Evolutionary conservation across 2,329 filamentous ascomycete genomes (phyloP).

Genomic region (Neonectria sp.): DNA sequence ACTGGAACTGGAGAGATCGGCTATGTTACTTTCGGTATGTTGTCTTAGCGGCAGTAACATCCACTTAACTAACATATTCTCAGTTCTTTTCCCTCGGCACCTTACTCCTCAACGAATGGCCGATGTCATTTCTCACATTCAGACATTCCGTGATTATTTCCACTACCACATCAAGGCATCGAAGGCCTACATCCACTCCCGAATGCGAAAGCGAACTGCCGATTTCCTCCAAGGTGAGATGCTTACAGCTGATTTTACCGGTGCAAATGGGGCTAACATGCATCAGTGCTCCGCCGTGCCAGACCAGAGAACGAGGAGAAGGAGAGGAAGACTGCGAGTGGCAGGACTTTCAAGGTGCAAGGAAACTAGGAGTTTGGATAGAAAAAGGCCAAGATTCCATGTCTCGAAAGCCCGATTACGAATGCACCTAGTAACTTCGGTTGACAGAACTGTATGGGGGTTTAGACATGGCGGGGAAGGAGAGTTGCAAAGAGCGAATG

Average conservation of each 20-base stretch:
- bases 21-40: constrained; percentile 95
- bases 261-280: constrained; percentile 45
- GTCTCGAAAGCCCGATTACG: constrained; percentile 24
- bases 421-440: constrained; percentile 2
- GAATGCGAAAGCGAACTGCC: constrained; percentile 97
- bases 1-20: constrained; percentile 88
- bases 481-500: constrained; percentile 45
- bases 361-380: constrained; percentile 45
- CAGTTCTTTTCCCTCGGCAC: constrained; percentile 96
- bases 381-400: constrained; percentile 27
- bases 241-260: neutral
- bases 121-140: constrained; percentile 98
- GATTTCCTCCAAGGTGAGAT: constrained; percentile 94
- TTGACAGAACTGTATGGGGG: constrained; percentile 12
- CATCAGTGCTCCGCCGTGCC: constrained; percentile 90
- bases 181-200: constrained; percentile 98
- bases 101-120: constrained; percentile 90
- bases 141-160: constrained; percentile 99
- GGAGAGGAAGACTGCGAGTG: constrained; percentile 98
- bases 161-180: constrained; percentile 99
- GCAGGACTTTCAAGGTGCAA: constrained; percentile 85
- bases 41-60: neutral
- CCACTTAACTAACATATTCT: constrained; percentile 36
- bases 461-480: constrained; percentile 17
- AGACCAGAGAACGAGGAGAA: constrained; percentile 96